phyloP scores from a whole-genome alignment of 305 asterid genomes.

The Fraxinus latifolia region DNA sequence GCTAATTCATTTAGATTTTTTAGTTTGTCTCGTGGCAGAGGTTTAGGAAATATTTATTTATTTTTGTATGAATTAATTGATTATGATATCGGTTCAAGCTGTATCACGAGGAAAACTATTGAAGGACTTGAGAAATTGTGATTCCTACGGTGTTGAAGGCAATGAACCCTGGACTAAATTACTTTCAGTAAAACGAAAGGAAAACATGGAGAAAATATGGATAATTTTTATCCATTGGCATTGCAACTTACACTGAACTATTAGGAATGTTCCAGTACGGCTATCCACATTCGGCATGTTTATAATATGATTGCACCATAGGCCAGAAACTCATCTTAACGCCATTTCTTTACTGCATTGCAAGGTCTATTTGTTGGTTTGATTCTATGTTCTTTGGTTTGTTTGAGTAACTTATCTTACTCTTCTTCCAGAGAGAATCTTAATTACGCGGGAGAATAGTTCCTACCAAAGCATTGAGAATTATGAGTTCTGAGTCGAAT shows the following conservation, averaged over 20 bases:
- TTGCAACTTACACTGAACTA: background rate
- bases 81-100: background rate
- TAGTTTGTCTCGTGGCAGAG: background rate
- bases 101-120: background rate
- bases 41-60: background rate
- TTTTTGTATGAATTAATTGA: background rate
- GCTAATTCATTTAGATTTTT: background rate
- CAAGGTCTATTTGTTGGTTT: background rate
- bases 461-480: constrained; percentile 22
- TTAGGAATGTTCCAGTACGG: background rate
- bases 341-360: background rate
- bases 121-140: background rate
- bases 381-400: background rate
- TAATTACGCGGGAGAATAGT: background rate
- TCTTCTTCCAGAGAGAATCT: constrained; percentile 1
- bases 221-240: background rate
- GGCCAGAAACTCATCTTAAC: background rate
- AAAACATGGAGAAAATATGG: background rate
- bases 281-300: background rate
- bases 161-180: background rate
- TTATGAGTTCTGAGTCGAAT: constrained; percentile 44
- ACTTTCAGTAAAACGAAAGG: background rate
- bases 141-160: background rate
- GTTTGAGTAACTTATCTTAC: background rate
- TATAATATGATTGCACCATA: background rate